Evolutionary conservation across 208 protist species (phyloP).

Genomic region (Tritrichomonas foetus): DNA sequence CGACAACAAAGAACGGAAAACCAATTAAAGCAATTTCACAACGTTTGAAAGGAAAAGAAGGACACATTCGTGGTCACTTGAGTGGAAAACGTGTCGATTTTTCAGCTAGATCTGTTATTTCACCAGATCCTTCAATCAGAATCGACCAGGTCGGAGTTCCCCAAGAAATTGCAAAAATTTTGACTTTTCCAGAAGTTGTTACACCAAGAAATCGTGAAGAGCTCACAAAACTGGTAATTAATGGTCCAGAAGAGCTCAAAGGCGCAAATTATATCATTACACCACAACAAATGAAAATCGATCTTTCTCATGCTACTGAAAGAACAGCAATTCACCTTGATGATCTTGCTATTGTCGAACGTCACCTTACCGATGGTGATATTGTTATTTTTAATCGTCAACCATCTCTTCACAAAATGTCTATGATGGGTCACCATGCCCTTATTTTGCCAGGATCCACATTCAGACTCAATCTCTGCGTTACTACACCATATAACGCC

Average conservation of each 20-base stretch:
- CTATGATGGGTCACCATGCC: slow-evolving; percentile 97
- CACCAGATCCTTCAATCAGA: slow-evolving; percentile 87
- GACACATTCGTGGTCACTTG: slow-evolving; percentile 91
- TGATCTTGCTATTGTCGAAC: slow-evolving; percentile 78
- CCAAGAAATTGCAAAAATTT: slow-evolving; percentile 85
- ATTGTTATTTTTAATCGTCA: slow-evolving; percentile 99
- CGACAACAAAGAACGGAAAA: slow-evolving; percentile 68
- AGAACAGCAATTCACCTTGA: slow-evolving; percentile 74
- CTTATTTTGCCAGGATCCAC: slow-evolving; percentile 93
- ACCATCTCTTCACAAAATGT: slow-evolving; percentile 99
- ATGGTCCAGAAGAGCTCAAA: slow-evolving; percentile 81
- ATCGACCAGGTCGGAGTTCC: slow-evolving; percentile 96
- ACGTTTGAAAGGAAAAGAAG: slow-evolving; percentile 97
- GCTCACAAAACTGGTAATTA: slow-evolving; percentile 73
- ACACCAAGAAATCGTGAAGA: slow-evolving; percentile 90
- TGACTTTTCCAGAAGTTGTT: slow-evolving; percentile 97
- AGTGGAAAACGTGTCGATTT: slow-evolving; percentile 99
- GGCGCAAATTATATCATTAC: slow-evolving; percentile 77
- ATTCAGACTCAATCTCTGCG: slow-evolving; percentile 96
- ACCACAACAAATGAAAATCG: slow-evolving; percentile 68
- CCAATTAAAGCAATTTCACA: slow-evolving; percentile 93
- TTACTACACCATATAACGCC: slow-evolving; percentile 99
- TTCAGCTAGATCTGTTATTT: slow-evolving; percentile 98
- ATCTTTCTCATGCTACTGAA: slow-evolving; percentile 73
- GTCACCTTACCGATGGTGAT: slow-evolving; percentile 95